Evolutionary conservation across 1,139 yeast genomes (phyloP).

Genomic region (Candida sanyaensis): DNA sequence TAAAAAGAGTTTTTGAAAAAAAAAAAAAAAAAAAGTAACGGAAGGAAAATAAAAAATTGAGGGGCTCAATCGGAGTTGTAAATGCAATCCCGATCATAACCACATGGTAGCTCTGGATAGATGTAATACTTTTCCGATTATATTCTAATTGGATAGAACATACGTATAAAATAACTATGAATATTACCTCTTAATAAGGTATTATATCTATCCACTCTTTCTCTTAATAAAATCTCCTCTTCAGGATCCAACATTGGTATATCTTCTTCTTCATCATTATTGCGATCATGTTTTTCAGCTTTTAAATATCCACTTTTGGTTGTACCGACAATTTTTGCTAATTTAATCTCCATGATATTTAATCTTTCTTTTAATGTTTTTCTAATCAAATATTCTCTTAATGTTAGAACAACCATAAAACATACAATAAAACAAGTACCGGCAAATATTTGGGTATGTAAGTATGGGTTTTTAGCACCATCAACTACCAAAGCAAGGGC

Average conservation of each 20-base stretch:
- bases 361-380: constrained; percentile 17
- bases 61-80: too few relatives aligned
- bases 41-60: too few relatives aligned
- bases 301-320: constrained; percentile 14
- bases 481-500: constrained; percentile 45
- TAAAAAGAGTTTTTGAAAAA: too few relatives aligned
- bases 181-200: constrained; percentile 15
- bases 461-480: constrained; percentile 42
- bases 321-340: constrained; percentile 7
- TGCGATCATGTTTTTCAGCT: neutral
- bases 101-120: too few relatives aligned
- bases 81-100: too few relatives aligned
- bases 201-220: constrained; percentile 24
- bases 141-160: constrained; percentile 27
- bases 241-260: constrained; percentile 5
- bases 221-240: constrained; percentile 16
- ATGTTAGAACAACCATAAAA: constrained; percentile 26
- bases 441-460: constrained; percentile 62
- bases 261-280: neutral
- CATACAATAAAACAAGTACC: constrained; percentile 48
- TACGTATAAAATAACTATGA: constrained; percentile 18
- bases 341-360: constrained; percentile 9
- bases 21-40: too few relatives aligned
- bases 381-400: constrained; percentile 33
- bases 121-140: constrained; percentile 8